phyloP scores from a whole-genome alignment of 306 rosid species.

The Vachellia collinsii region DNA sequence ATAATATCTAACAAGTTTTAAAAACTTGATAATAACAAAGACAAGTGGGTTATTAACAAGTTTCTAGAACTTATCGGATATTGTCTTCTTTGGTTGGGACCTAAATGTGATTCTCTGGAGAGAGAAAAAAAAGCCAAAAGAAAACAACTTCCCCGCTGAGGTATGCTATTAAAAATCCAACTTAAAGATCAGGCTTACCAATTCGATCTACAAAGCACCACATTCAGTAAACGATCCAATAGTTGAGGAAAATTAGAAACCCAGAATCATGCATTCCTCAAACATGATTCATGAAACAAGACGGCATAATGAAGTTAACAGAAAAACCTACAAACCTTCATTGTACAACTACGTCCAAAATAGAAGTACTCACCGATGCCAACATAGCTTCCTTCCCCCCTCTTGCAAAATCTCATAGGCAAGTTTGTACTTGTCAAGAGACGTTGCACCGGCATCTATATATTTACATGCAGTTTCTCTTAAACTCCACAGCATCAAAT shows the following conservation, averaged over 20 bases:
- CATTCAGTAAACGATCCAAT: neutral
- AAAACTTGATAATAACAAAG: no score
- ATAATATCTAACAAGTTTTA: no score
- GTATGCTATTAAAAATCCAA: no score
- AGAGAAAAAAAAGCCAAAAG: no score
- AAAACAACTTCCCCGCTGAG: no score
- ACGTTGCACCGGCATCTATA: conserved; percentile 83
- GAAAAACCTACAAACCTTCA: conserved; percentile 43
- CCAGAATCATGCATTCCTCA: conserved; percentile 24
- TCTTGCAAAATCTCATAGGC: conserved; percentile 93
- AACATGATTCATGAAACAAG: conserved; percentile 27
- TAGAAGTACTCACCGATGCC: conserved; percentile 64
- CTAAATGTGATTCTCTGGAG: no score
- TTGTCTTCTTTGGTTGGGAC: no score
- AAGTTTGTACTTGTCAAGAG: conserved; percentile 82
- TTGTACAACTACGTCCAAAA: conserved; percentile 37
- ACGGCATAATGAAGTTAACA: conserved; percentile 32
- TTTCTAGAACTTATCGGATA: no score
- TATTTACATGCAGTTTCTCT: conserved; percentile 91
- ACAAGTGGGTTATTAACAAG: no score
- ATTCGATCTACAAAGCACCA: neutral
- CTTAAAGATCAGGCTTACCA: no score
- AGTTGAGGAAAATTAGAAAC: conserved; percentile 23
- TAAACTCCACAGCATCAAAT: conserved; percentile 90
- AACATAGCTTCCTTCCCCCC: conserved; percentile 85